These are phyloP conservation scores for Bacterosira constricta DNA, from an alignment of 108 stramenopile species.

Conservation along the genomic window DNA sequence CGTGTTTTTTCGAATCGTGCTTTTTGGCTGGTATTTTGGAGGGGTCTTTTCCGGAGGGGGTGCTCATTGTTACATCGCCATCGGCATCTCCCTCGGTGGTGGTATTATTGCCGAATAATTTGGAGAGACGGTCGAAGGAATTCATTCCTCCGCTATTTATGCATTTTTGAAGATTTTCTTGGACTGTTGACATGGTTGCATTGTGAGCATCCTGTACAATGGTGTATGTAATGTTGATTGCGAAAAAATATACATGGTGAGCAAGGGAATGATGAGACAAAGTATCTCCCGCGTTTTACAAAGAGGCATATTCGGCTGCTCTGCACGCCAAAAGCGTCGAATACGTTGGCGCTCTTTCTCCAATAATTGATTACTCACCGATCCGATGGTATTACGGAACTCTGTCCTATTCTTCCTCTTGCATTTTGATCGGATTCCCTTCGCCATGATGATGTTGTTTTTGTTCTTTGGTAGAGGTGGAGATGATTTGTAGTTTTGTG, in stretches of 20 bases:
- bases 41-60: constrained; percentile 22
- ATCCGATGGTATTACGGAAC: constrained; percentile 80
- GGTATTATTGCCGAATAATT: constrained; percentile 40
- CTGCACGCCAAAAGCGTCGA: too few species aligned
- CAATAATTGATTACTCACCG: constrained; percentile 52
- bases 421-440: constrained; percentile 80
- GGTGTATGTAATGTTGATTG: too few species aligned
- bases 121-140: constrained; percentile 69
- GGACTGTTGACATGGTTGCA: constrained; percentile 60
- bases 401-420: constrained; percentile 82
- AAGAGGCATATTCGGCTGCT: too few species aligned
- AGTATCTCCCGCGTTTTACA: too few species aligned
- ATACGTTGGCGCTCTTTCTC: too few species aligned
- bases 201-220: constrained; percentile 59
- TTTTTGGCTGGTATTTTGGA: constrained; percentile 48
- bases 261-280: too few species aligned
- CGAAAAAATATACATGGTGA: too few species aligned
- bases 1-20: constrained; percentile 14
- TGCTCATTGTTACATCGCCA: constrained; percentile 23
- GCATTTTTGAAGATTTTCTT: constrained; percentile 62
- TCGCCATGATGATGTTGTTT: constrained; percentile 65
- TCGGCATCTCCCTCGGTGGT: neutral
- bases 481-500: neutral
- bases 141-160: constrained; percentile 51
- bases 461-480: neutral